Evolutionary conservation across 1,139 yeast genomes (phyloP).

Genomic region (Pneumocystis murina): DNA sequence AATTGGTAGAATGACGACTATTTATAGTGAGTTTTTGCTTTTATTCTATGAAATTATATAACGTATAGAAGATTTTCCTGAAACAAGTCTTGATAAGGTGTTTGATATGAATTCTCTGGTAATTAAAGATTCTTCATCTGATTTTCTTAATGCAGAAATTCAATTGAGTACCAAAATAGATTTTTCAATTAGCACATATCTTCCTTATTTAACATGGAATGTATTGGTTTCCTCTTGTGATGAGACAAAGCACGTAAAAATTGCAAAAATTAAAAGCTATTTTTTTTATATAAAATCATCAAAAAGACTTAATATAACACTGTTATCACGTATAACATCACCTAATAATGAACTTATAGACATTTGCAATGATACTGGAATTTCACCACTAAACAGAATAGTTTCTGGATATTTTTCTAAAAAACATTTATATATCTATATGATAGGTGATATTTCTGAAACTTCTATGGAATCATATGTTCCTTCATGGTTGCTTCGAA

Average conservation of each 20-base stretch:
- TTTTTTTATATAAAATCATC: not conserved
- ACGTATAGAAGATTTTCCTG: not conserved
- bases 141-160: not conserved
- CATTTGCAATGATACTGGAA: not conserved
- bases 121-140: not conserved
- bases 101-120: not conserved
- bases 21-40: not conserved
- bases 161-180: not conserved
- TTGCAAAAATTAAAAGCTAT: not conserved
- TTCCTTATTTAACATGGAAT: not conserved
- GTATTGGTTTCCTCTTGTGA: not conserved
- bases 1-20: not conserved
- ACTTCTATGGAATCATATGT: not conserved
- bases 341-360: not conserved
- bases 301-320: not conserved
- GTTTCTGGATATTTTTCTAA: not conserved
- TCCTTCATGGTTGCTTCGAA: not conserved
- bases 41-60: not conserved
- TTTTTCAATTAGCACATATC: not conserved
- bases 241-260: not conserved
- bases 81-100: not conserved
- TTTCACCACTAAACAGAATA: not conserved
- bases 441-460: not conserved
- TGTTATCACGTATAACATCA: not conserved
- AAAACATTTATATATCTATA: not conserved